Percentiles rank a stretch among this genome's conserved stretches.
These are phyloP conservation scores for Ganoderma sp. DNA, from an alignment of 1,284 basidiomycete species.

Conservation along the genomic window DNA sequence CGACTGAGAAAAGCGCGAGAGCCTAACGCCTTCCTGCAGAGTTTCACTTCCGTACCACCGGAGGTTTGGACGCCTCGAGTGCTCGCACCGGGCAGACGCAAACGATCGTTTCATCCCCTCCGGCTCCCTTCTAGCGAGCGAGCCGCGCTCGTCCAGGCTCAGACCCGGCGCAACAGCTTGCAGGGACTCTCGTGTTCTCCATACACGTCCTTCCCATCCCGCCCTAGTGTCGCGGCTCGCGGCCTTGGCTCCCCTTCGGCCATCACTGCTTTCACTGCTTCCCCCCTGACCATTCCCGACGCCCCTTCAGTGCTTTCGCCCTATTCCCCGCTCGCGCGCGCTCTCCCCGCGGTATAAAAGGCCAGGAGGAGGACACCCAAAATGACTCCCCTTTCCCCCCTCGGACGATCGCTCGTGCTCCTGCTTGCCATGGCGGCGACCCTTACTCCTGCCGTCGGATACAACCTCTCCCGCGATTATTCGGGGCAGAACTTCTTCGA, in stretches of 20 bases:
- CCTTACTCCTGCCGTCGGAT: conserved; percentile 34
- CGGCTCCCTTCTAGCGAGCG: background rate
- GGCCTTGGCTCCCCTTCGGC: background rate
- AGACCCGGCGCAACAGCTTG: background rate
- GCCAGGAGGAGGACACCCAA: background rate
- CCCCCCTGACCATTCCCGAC: background rate
- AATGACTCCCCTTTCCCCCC: background rate
- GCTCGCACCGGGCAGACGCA: background rate
- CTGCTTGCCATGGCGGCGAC: conserved; percentile 9
- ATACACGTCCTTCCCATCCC: background rate
- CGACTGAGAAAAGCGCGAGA: background rate
- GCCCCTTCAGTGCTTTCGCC: background rate
- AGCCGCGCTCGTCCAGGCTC: background rate
- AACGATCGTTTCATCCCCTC: background rate
- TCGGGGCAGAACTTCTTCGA: conserved; percentile 62
- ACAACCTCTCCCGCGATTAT: conserved; percentile 55
- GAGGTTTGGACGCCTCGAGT: background rate
- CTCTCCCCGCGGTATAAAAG: background rate
- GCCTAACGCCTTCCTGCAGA: background rate
- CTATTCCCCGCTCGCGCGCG: background rate
- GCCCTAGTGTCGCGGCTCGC: background rate
- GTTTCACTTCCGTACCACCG: background rate
- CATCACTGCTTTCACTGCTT: background rate
- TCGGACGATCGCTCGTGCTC: background rate
- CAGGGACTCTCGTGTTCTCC: conserved; percentile 3